These are phyloP conservation scores for Centrapalus pauciflorus DNA, from an alignment of 129 eudicot species.

Conservation along the genomic window DNA sequence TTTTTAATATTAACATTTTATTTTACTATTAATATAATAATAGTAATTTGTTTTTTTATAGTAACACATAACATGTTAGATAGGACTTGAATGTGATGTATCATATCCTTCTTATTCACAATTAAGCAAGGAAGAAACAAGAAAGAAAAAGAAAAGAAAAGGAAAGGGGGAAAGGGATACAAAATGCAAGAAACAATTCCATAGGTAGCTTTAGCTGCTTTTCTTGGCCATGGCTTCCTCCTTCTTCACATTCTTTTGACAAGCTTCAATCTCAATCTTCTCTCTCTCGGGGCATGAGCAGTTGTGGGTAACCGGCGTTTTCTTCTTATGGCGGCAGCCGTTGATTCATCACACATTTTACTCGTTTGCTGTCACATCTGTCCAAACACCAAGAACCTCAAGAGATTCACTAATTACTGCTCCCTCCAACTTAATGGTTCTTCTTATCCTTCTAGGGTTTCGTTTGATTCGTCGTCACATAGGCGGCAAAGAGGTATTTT, in stretches of 20 bases:
- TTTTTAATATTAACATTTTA: too few species aligned
- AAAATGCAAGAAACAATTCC: conserved; percentile 1
- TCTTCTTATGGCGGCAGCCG: conserved; percentile 16
- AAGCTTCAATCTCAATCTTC: neutral
- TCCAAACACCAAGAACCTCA: conserved; percentile 6
- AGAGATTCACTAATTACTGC: neutral
- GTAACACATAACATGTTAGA: too few species aligned
- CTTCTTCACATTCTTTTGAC: conserved; percentile 11
- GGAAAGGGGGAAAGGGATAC: neutral
- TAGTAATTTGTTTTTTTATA: too few species aligned
- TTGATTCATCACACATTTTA: conserved; percentile 16
- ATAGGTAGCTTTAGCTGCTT: conserved; percentile 19
- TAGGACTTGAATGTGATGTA: too few species aligned
- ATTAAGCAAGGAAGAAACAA: too few species aligned
- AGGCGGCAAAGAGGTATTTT: conserved; percentile 11
- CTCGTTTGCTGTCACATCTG: conserved; percentile 9
- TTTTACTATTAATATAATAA: too few species aligned
- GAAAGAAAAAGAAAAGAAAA: neutral
- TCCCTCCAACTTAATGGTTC: neutral
- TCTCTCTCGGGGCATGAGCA: neutral
- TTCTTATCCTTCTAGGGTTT: conserved; percentile 41
- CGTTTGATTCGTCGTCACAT: conserved; percentile 1
- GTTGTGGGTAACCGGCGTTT: neutral
- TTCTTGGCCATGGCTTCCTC: conserved; percentile 19
- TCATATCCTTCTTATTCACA: too few species aligned